phyloP scores from a whole-genome alignment of 352 stramenopile species.

The Thalassiosira mediterranea region DNA sequence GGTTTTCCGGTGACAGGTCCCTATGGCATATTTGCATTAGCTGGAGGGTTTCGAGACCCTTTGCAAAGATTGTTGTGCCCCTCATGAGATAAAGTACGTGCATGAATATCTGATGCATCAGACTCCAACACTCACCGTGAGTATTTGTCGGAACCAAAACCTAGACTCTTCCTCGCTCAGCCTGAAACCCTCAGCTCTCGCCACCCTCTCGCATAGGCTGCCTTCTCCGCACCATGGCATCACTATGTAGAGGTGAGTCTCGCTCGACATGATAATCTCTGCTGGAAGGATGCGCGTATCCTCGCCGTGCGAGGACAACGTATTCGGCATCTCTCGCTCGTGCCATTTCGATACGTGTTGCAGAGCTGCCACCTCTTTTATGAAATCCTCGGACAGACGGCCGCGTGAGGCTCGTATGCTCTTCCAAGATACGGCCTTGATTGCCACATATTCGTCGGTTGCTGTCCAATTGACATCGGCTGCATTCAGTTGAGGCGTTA shows the following conservation, averaged over 20 bases:
- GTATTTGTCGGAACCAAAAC: conserved; percentile 51
- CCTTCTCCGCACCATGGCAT: conserved; percentile 68
- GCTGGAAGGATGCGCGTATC: conserved; percentile 33
- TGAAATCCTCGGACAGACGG: conserved; percentile 40
- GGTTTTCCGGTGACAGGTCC: conserved; percentile 79
- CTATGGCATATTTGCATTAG: conserved; percentile 63
- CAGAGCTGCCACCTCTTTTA: conserved; percentile 41
- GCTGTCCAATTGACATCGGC: conserved; percentile 35
- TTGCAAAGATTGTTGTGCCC: neutral
- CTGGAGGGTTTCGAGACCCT: conserved; percentile 59
- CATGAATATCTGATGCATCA: too few relatives aligned
- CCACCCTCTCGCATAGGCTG: conserved; percentile 64
- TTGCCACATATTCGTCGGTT: conserved; percentile 34
- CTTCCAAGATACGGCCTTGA: conserved; percentile 43
- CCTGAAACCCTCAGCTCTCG: conserved; percentile 18
- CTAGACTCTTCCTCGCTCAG: conserved; percentile 34
- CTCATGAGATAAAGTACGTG: neutral
- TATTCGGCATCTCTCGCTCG: neutral
- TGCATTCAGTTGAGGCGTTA: too few relatives aligned
- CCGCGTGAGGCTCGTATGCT: conserved; percentile 8
- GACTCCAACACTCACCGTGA: conserved; percentile 19
- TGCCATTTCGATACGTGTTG: conserved; percentile 38
- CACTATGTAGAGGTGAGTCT: conserved; percentile 62
- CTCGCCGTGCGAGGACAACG: neutral
- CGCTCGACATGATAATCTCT: conserved; percentile 41